A percentile compares a stretch with the other conserved stretches of the same genome.
Evolutionary conservation across 169 alveolate genomes (phyloP).

Genomic region (Plasmodium berghei): DNA sequence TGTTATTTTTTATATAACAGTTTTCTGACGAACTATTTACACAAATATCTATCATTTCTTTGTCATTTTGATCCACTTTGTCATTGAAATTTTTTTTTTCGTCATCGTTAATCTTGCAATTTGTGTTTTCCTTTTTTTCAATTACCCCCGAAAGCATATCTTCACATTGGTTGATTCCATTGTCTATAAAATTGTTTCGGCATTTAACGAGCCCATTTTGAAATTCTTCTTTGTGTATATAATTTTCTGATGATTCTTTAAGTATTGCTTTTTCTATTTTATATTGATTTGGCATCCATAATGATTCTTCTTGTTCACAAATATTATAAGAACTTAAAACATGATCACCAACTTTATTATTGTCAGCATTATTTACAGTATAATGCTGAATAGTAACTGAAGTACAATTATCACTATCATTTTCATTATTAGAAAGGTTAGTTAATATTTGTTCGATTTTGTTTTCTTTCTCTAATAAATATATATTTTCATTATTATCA

Average conservation of each 20-base stretch:
- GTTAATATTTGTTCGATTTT: not conserved
- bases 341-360: not conserved
- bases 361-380: not conserved
- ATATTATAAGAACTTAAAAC: not conserved
- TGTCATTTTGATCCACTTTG: no score
- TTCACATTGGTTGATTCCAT: no score
- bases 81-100: not conserved
- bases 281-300: conserved; percentile 30
- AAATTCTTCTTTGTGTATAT: not conserved
- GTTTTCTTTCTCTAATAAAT: not conserved
- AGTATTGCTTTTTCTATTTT: not conserved
- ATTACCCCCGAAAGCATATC: no score
- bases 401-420: not conserved
- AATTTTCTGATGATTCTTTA: not conserved
- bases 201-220: no score
- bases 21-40: no score
- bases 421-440: not conserved
- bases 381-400: not conserved
- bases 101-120: not conserved
- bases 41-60: no score
- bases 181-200: no score
- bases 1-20: no score
- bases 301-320: conserved; percentile 27
- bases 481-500: not conserved
- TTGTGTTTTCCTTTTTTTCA: not conserved